These are phyloP conservation scores for Pythium dissotocum DNA, from an alignment of 352 stramenopile genomes.

Conservation along the genomic window DNA sequence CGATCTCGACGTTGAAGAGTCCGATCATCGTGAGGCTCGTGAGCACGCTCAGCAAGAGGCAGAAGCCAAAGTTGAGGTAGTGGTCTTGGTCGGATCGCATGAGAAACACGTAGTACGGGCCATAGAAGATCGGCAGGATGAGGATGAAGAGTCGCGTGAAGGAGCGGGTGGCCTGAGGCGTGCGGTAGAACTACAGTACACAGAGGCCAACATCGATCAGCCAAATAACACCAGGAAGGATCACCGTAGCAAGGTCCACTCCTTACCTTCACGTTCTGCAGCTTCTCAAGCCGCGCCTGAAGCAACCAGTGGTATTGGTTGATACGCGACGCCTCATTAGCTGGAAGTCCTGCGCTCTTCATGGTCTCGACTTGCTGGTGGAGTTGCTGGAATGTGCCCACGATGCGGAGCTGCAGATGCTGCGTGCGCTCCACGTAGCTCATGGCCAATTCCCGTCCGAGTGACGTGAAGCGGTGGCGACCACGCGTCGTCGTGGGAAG, in stretches of 20 bases:
- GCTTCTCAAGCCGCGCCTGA: constrained; percentile 74
- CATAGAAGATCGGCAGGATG: constrained; percentile 82
- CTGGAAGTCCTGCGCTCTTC: constrained; percentile 66
- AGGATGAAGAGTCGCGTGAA: constrained; percentile 87
- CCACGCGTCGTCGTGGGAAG: constrained; percentile 72
- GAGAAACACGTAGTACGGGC: constrained; percentile 86
- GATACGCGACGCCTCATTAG: constrained; percentile 86
- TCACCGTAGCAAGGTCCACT: too few relatives aligned
- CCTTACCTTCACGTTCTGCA: constrained; percentile 80
- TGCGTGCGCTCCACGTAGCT: constrained; percentile 36
- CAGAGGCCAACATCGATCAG: neutral
- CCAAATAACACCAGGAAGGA: too few relatives aligned
- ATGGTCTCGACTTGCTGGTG: constrained; percentile 79
- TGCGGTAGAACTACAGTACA: constrained; percentile 69
- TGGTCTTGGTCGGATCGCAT: constrained; percentile 53
- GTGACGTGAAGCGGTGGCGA: constrained; percentile 64
- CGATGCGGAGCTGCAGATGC: constrained; percentile 50
- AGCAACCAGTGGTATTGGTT: constrained; percentile 90
- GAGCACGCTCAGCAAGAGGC: constrained; percentile 65
- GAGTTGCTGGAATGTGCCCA: constrained; percentile 54
- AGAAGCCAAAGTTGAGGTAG: constrained; percentile 76
- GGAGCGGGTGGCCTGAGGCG: constrained; percentile 81
- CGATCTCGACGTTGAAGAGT: constrained; percentile 86
- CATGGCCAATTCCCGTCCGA: constrained; percentile 45
- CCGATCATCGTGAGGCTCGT: constrained; percentile 86